These are phyloP conservation scores for Termitomyces eurrhizus DNA, from an alignment of 768 basidiomycete genomes.

Conservation along the genomic window DNA sequence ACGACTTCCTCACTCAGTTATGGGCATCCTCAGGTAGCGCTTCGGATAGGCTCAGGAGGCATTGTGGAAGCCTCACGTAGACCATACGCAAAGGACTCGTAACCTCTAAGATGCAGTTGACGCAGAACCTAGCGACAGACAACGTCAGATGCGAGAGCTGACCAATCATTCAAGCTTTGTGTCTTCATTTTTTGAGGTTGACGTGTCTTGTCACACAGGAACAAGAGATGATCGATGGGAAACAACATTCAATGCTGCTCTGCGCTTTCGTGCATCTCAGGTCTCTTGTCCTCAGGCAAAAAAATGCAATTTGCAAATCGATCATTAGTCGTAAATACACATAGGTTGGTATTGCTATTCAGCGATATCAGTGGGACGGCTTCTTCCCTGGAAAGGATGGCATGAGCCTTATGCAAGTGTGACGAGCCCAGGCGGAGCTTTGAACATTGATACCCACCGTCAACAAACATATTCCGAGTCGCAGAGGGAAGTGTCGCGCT, in stretches of 20 bases:
- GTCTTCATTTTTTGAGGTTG: not conserved
- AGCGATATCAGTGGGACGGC: slow-evolving; percentile 3
- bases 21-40: not conserved
- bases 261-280: not conserved
- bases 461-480: slow-evolving; percentile 96
- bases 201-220: not conserved
- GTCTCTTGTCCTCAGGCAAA: no score
- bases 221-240: not conserved
- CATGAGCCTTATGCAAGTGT: not conserved
- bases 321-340: not conserved
- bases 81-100: not conserved
- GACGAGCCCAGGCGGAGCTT: not conserved
- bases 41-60: slow-evolving; percentile 5
- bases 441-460: slow-evolving; percentile 52
- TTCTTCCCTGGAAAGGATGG: not conserved
- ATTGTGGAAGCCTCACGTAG: not conserved
- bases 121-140: not conserved
- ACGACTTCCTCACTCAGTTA: not conserved
- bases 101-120: not conserved
- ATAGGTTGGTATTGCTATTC: not conserved
- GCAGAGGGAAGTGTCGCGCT: slow-evolving; percentile 83
- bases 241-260: not conserved
- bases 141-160: not conserved
- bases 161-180: slow-evolving; percentile 1
- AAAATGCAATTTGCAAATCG: not conserved